Conservation (phyloP, 2,329 filamentous ascomycete species). For the Metarhizium brunneum region DNA sequence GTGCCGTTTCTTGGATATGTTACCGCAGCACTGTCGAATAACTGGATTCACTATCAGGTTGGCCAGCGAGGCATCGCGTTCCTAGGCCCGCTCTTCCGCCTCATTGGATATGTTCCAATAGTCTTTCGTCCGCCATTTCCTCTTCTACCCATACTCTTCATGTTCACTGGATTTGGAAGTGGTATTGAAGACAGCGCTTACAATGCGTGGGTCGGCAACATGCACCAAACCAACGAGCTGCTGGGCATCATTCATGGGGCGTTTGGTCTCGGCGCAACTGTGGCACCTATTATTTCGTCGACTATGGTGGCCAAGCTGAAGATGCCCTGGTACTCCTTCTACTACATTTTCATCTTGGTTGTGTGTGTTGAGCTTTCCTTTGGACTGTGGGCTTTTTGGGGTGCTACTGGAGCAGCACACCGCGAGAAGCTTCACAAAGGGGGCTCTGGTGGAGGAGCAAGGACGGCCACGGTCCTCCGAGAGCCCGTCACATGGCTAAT, state of each 20-base stretch:
- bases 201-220: slow-evolving; percentile 58
- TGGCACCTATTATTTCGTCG: slow-evolving; percentile 62
- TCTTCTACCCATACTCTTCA: slow-evolving; percentile 53
- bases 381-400: slow-evolving; percentile 52
- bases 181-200: slow-evolving; percentile 55
- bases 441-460: neutral
- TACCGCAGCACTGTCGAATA: slow-evolving; percentile 52
- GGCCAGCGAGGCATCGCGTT: slow-evolving; percentile 55
- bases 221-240: slow-evolving; percentile 64
- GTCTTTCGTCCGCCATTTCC: slow-evolving; percentile 61
- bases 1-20: slow-evolving; percentile 57
- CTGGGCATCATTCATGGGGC: slow-evolving; percentile 63
- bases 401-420: slow-evolving; percentile 47
- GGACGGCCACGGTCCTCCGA: slow-evolving; percentile 27
- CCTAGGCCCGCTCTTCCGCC: slow-evolving; percentile 51
- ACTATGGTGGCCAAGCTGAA: slow-evolving; percentile 56
- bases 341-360: slow-evolving; percentile 61
- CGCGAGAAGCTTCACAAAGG: slow-evolving; percentile 16
- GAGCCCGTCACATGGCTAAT: slow-evolving; percentile 60
- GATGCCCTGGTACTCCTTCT: slow-evolving; percentile 63
- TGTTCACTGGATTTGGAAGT: slow-evolving; percentile 62
- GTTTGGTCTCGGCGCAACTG: slow-evolving; percentile 63
- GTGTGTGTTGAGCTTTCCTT: slow-evolving; percentile 46
- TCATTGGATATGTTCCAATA: slow-evolving; percentile 56
- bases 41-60: slow-evolving; percentile 24